Percentiles rank a stretch among this genome's conserved stretches.
These are phyloP conservation scores for Nematocida sp. DNA, from an alignment of 371 early-diverging fungal genomes.

Conservation along the genomic window DNA sequence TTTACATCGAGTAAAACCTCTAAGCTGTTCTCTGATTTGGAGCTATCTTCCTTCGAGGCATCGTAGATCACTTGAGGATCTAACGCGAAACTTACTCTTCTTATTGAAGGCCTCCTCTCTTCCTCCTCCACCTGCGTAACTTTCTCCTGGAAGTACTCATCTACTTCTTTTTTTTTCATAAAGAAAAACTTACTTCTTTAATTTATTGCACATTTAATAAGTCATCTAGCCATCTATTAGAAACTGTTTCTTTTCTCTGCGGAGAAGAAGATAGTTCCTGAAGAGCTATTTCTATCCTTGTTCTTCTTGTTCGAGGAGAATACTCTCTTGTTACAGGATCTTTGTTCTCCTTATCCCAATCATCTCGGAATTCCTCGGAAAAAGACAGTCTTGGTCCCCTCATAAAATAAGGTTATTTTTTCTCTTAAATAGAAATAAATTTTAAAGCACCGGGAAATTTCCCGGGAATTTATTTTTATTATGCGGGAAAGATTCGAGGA, in stretches of 20 bases:
- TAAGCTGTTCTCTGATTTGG: constrained; percentile 34
- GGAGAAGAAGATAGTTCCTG: background rate
- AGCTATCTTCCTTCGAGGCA: background rate
- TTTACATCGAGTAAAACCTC: constrained; percentile 10
- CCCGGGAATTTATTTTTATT: constrained; percentile 31
- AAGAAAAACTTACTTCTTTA: background rate
- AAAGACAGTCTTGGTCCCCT: constrained; percentile 44
- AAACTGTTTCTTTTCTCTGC: background rate
- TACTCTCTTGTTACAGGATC: constrained; percentile 33
- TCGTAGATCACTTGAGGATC: constrained; percentile 32
- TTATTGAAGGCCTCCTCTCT: constrained; percentile 40
- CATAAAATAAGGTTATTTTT: constrained; percentile 5
- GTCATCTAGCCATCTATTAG: constrained; percentile 33
- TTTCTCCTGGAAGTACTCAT: constrained; percentile 36
- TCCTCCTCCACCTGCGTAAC: constrained; percentile 3
- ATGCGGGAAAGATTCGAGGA: constrained; percentile 55
- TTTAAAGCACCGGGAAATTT: constrained; percentile 9
- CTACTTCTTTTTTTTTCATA: constrained; percentile 27
- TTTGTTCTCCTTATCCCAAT: constrained; percentile 52
- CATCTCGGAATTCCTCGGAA: constrained; percentile 41
- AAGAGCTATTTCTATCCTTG: background rate
- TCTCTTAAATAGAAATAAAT: constrained; percentile 1
- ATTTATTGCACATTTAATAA: constrained; percentile 1
- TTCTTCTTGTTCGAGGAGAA: constrained; percentile 13
- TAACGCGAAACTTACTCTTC: constrained; percentile 47